Evolutionary conservation across 2,329 filamentous ascomycete species (phyloP), one percentile per base, ranked within the genome.

Genomic region (Madurella mycetomatis): DNA sequence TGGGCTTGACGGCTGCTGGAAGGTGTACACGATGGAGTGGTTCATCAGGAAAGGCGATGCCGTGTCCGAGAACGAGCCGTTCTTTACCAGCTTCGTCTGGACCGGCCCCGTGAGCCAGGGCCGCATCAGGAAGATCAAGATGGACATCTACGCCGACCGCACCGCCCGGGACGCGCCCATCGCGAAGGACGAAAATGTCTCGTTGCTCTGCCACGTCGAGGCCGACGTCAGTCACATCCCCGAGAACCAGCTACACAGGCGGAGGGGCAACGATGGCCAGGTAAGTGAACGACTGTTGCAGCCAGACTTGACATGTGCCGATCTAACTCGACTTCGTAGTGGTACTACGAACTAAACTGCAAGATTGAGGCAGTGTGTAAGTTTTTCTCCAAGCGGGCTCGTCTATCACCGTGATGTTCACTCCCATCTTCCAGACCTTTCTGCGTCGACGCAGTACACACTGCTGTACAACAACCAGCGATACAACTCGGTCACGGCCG

Each of bases 191-290:
- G 61, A 67, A 4, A 71, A 71, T 34, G 70, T 75, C 40, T 60
- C 65, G 31, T 41, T 69, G 25, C 58, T 76, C 9, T 70, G 68
- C n/a, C 58, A 64, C 9, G 63, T 76, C 4, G 69, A 69, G 49
- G 73, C 73, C 8, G 71, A 76, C 47, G 63, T 76, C 34, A 68
- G 67, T 48, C 65, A 71, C 39, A 73, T 77, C 12, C 72, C 73
- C 0, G 71, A 73, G 56, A 56, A 66, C 37, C 51, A 66, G 34
- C 54, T 76, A 2, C 58, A 62, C 1, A 64, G 67, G n/a, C 64
- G 64, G 30, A 57, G 62, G 44, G 73, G 73, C 8, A 54, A 46
- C 8, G 73, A 76, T 25, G 69, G 70, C 1, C 59, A 69, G 18
- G 56, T 64, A 18, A n/a, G 50, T 45, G 8, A 9, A 15, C 16